These are phyloP conservation scores for Nematocida ausubeli DNA, from an alignment of 371 early-diverging fungal genomes.

Conservation along the genomic window DNA sequence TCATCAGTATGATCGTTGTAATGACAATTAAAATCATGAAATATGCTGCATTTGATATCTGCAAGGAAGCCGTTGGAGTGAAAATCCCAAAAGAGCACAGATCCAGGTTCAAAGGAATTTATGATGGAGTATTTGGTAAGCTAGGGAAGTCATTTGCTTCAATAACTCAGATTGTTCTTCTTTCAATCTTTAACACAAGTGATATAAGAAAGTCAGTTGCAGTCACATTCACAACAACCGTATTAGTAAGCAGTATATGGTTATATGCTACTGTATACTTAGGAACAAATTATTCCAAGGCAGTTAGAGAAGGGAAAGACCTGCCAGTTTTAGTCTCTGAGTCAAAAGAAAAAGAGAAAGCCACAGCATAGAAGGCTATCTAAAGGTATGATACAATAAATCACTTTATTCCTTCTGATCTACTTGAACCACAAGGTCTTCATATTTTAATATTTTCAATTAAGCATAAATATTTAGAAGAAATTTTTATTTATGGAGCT, in stretches of 20 bases:
- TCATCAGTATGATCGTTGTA: constrained; percentile 10
- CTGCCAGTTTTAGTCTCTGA: constrained; percentile 15
- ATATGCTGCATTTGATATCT: constrained; percentile 67
- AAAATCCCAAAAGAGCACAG: constrained; percentile 61
- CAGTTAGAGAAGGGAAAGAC: constrained; percentile 54
- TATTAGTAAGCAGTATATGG: constrained; percentile 58
- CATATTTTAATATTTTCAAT: too few relatives aligned
- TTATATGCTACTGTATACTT: constrained; percentile 62
- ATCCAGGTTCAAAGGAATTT: constrained; percentile 63
- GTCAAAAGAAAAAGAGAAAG: background rate
- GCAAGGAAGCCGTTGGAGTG: constrained; percentile 67
- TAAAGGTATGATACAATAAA: too few relatives aligned
- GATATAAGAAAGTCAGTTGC: constrained; percentile 53
- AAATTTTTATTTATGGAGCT: constrained; percentile 2
- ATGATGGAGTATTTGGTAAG: constrained; percentile 67
- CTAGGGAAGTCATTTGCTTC: constrained; percentile 65
- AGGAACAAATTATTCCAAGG: constrained; percentile 59
- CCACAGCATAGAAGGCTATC: too few relatives aligned
- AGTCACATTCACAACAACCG: constrained; percentile 20
- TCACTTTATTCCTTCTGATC: background rate
- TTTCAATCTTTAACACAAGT: constrained; percentile 50
- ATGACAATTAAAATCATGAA: constrained; percentile 63
- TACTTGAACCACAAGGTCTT: background rate
- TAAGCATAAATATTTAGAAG: too few relatives aligned
- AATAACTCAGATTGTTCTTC: constrained; percentile 55